These are phyloP conservation scores for Erodium texanum DNA, from an alignment of 441 rosid genomes.

Conservation along the genomic window DNA sequence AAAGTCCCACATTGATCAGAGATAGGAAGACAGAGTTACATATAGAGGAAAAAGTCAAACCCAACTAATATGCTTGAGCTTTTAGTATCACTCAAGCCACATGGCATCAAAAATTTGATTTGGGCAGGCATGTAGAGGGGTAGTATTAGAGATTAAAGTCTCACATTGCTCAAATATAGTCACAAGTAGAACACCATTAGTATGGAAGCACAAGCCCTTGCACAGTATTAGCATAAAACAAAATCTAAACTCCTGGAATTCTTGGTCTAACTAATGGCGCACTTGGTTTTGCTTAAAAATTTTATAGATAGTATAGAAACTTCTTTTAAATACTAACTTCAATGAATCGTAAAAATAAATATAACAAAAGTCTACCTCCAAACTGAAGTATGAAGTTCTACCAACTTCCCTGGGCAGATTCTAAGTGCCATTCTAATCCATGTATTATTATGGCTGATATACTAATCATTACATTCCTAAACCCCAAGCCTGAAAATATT, in stretches of 20 bases:
- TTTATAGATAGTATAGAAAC: constrained; percentile 1
- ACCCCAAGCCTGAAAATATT: not conserved
- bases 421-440: not conserved
- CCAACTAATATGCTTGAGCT: no score
- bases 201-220: not conserved
- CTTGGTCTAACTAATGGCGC: not conserved
- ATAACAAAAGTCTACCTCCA: not conserved
- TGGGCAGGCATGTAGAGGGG: not conserved
- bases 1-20: not conserved
- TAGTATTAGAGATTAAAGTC: not conserved
- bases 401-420: constrained; percentile 4
- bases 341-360: not conserved
- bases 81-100: no score
- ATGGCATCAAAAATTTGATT: not conserved
- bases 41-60: no score
- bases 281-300: not conserved
- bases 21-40: not conserved
- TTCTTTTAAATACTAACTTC: not conserved
- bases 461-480: no score
- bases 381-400: not conserved
- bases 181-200: not conserved
- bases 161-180: not conserved
- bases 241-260: not conserved
- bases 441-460: no score
- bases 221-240: no score